Evolutionary conservation across 2,329 filamentous ascomycete genomes (phyloP).

Genomic region (Fonsecaea erecta): DNA sequence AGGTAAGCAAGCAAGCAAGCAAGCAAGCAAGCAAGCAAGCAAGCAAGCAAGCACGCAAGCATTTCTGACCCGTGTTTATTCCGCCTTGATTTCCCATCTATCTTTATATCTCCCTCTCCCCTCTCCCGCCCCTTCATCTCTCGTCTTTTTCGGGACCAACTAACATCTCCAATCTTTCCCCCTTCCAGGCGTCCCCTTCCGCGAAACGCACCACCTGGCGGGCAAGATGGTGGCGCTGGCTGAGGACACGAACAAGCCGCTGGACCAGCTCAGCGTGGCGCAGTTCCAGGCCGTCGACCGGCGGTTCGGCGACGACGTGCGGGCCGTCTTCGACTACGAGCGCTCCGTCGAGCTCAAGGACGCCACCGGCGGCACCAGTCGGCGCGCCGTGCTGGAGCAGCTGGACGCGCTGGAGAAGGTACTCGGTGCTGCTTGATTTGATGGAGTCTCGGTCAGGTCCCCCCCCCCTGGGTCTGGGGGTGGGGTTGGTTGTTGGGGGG

Average conservation of each 20-base stretch:
- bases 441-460: no score
- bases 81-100: no score
- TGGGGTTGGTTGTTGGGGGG: no score
- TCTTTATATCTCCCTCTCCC: background rate
- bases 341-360: conserved; percentile 78
- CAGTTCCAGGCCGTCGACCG: conserved; percentile 70
- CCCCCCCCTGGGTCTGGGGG: no score
- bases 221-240: conserved; percentile 73
- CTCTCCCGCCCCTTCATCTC: background rate
- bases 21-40: no score
- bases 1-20: no score
- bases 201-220: conserved; percentile 79
- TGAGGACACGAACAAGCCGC: conserved; percentile 67
- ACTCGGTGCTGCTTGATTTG: no score
- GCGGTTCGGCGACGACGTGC: conserved; percentile 73
- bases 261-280: conserved; percentile 70
- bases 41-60: no score
- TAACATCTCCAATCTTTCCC: conserved; percentile 20
- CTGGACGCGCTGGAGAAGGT: background rate
- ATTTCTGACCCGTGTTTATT: no score
- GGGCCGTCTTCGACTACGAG: conserved; percentile 75
- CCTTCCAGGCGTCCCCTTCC: conserved; percentile 66
- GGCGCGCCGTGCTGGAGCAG: conserved; percentile 69
- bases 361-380: conserved; percentile 78
- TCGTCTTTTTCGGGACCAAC: background rate